Conservation (phyloP, 2,329 filamentous ascomycete genomes). For the Paecilomyces dactylethromorphus region DNA sequence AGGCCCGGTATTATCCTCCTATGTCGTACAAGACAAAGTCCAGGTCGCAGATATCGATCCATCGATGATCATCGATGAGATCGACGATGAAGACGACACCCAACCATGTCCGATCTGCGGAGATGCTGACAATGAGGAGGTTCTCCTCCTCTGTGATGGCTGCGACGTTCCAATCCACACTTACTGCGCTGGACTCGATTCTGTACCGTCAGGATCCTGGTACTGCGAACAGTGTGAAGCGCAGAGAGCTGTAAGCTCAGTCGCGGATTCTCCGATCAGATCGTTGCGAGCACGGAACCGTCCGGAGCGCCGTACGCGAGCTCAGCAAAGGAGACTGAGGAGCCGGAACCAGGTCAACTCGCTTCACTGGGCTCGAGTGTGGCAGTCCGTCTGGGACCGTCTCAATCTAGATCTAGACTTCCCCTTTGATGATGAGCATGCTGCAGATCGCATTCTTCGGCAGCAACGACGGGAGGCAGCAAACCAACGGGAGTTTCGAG, state of each 20-base stretch:
- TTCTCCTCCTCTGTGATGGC: conserved; percentile 82
- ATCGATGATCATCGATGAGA: conserved; percentile 63
- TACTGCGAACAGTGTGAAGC: conserved; percentile 77
- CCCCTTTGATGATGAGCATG: conserved; percentile 69
- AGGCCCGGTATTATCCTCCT: conserved; percentile 54
- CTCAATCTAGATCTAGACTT: conserved; percentile 75
- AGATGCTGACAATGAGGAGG: conserved; percentile 70
- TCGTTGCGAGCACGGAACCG: conserved; percentile 27
- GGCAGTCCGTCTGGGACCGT: conserved; percentile 82
- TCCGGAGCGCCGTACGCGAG: conserved; percentile 44
- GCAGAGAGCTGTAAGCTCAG: conserved; percentile 36
- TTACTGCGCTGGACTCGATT: conserved; percentile 78
- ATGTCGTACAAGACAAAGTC: conserved; percentile 45
- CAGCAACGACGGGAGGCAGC: conserved; percentile 41
- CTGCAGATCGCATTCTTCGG: conserved; percentile 52
- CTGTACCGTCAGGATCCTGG: conserved; percentile 72
- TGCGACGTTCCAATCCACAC: conserved; percentile 89
- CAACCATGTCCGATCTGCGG: conserved; percentile 82
- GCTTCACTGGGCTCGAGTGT: conserved; percentile 67
- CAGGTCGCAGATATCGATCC: conserved; percentile 82
- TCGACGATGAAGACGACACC: conserved; percentile 57
- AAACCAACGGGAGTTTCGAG: conserved; percentile 53
- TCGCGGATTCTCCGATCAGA: conserved; percentile 27
- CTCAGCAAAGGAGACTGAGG: conserved; percentile 36
- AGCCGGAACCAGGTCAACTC: conserved; percentile 37